Percentiles rank a stretch among this genome's conserved stretches.
phyloP scores from a whole-genome alignment of 805 yeast species.

The Cyberlindnera subsufficiens region DNA sequence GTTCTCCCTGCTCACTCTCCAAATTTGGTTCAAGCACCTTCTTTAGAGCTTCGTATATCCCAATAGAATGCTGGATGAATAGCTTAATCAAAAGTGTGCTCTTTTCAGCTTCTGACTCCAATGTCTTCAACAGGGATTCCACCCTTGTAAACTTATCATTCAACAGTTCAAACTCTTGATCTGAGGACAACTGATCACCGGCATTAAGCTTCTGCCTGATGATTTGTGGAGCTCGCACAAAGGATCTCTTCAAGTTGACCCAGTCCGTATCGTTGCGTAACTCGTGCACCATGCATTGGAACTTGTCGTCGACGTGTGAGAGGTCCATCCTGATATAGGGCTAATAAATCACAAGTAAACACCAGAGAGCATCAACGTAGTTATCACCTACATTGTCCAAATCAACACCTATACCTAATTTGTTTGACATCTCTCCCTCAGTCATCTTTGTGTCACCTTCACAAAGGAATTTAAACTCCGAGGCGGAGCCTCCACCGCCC shows the following conservation, averaged over 20 bases:
- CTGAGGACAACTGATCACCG: constrained; percentile 52
- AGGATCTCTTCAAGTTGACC: constrained; percentile 53
- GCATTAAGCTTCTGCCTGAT: constrained; percentile 82
- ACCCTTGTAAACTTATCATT: constrained; percentile 1
- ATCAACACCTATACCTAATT: too few relatives aligned
- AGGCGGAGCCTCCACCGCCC: too few relatives aligned
- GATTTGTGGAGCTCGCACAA: constrained; percentile 85
- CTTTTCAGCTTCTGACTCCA: constrained; percentile 12
- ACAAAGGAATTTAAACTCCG: too few relatives aligned
- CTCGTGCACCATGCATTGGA: constrained; percentile 22
- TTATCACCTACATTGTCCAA: too few relatives aligned
- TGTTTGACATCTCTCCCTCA: too few relatives aligned
- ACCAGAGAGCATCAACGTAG: too few relatives aligned
- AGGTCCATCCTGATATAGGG: neutral
- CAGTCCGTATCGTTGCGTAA: constrained; percentile 21
- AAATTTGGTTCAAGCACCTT: constrained; percentile 9
- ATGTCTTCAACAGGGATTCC: constrained; percentile 2
- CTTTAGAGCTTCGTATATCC: constrained; percentile 3
- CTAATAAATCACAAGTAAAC: too few relatives aligned
- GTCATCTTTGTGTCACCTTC: too few relatives aligned
- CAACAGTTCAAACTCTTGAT: constrained; percentile 25
- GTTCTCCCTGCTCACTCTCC: neutral
- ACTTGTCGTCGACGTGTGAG: constrained; percentile 9
- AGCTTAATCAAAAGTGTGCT: constrained; percentile 2
- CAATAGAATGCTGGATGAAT: constrained; percentile 6